These are phyloP conservation scores for Solidago caesia DNA, from an alignment of 129 eudicot genomes.

Conservation along the genomic window DNA sequence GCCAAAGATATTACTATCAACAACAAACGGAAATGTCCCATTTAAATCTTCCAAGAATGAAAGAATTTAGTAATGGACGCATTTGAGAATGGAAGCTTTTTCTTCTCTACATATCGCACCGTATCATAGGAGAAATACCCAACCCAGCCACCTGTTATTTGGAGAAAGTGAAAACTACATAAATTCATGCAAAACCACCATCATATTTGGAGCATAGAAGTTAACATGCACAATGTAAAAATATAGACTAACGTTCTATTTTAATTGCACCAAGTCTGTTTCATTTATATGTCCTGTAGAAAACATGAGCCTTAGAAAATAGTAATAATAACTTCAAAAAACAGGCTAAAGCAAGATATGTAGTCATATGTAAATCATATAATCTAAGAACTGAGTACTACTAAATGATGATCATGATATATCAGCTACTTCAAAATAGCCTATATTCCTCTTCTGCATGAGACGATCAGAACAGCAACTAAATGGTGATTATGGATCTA, in stretches of 20 bases:
- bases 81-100: constrained; percentile 79
- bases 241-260: background rate
- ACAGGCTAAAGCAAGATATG: too few relatives aligned
- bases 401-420: background rate
- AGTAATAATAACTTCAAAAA: background rate
- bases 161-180: background rate
- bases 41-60: too few relatives aligned
- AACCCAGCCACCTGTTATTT: constrained; percentile 92
- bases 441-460: constrained; percentile 11
- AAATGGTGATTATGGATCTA: background rate
- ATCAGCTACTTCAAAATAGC: constrained; percentile 7
- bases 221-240: background rate
- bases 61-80: too few relatives aligned
- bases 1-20: too few relatives aligned
- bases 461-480: background rate
- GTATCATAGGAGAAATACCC: constrained; percentile 99
- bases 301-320: constrained; percentile 1
- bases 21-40: too few relatives aligned
- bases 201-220: background rate
- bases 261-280: constrained; percentile 7
- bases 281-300: background rate
- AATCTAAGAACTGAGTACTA: background rate
- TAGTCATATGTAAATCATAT: background rate
- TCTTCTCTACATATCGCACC: constrained; percentile 93
- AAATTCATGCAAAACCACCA: constrained; percentile 1